Conservation (phyloP, 2,329 filamentous ascomycete species). For the Stagonosporopsis rhizophila region DNA sequence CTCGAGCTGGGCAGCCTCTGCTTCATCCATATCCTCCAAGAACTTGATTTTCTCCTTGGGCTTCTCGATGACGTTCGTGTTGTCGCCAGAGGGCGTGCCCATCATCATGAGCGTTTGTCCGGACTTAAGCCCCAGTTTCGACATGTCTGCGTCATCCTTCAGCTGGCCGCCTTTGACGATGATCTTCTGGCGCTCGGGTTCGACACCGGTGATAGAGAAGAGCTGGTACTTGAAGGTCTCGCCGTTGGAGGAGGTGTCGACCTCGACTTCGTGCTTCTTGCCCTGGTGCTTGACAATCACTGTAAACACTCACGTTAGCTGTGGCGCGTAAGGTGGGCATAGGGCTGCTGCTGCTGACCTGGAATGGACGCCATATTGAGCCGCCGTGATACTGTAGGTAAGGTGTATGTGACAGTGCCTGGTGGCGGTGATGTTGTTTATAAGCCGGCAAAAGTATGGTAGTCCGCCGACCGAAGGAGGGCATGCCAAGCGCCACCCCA, state of each 20-base stretch:
- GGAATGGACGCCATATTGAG: conserved; percentile 48
- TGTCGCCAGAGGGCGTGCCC: conserved; percentile 78
- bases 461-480: conserved; percentile 40
- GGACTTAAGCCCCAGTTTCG: conserved; percentile 82
- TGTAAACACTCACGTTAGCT: conserved; percentile 50
- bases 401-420: neutral
- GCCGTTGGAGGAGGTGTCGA: conserved; percentile 83
- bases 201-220: conserved; percentile 93
- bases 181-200: conserved; percentile 95
- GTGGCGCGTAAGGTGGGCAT: conserved; percentile 2
- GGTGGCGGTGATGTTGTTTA: conserved; percentile 24
- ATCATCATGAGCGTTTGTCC: conserved; percentile 95
- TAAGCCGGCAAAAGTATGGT: conserved; percentile 38
- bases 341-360: conserved; percentile 31
- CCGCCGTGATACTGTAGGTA: conserved; percentile 10
- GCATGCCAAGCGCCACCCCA: conserved; percentile 27
- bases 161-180: conserved; percentile 92
- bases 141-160: conserved; percentile 91
- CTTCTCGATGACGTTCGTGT: conserved; percentile 65
- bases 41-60: conserved; percentile 87
- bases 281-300: conserved; percentile 94
- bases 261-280: conserved; percentile 92
- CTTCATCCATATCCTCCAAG: conserved; percentile 96
- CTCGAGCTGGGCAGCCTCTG: conserved; percentile 81
- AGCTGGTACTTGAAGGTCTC: conserved; percentile 96